These are phyloP conservation scores for Gypsophila paniculata DNA, from an alignment of 179 eudicot species.

Conservation along the genomic window DNA sequence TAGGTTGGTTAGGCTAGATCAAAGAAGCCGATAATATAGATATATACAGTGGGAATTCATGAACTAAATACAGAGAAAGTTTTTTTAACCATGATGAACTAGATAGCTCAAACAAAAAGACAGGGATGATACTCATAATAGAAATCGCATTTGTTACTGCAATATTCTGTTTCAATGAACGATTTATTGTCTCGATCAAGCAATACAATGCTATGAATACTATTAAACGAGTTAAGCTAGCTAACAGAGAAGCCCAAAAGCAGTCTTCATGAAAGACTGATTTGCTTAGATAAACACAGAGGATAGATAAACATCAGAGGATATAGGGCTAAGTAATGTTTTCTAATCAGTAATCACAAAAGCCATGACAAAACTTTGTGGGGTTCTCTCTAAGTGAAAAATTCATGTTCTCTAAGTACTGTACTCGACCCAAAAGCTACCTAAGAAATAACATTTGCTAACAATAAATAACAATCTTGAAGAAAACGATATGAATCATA, in stretches of 20 bases:
- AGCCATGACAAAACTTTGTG: too few relatives aligned
- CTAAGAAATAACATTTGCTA: too few relatives aligned
- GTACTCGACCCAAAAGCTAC: too few relatives aligned
- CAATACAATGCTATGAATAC: constrained; percentile 54
- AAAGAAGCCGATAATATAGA: constrained; percentile 5
- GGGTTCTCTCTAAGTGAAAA: too few relatives aligned
- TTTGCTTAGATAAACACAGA: neutral
- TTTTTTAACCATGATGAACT: too few relatives aligned
- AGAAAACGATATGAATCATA: constrained; percentile 20
- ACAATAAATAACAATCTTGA: neutral
- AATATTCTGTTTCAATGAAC: constrained; percentile 47
- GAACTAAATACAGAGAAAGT: neutral
- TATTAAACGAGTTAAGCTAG: neutral
- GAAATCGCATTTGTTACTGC: neutral
- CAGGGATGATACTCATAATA: neutral
- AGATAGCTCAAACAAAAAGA: neutral
- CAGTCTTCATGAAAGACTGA: neutral
- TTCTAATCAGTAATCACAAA: too few relatives aligned
- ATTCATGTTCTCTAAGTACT: too few relatives aligned
- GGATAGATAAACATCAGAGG: too few relatives aligned
- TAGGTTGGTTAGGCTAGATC: neutral
- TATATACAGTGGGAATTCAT: constrained; percentile 10
- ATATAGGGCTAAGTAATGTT: too few relatives aligned
- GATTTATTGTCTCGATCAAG: constrained; percentile 56
- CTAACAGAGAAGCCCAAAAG: neutral